Evolutionary conservation across 139 green algal species (phyloP), one percentile per base, ranked within the genome.

Genomic region (Coccomyxa sp.): DNA sequence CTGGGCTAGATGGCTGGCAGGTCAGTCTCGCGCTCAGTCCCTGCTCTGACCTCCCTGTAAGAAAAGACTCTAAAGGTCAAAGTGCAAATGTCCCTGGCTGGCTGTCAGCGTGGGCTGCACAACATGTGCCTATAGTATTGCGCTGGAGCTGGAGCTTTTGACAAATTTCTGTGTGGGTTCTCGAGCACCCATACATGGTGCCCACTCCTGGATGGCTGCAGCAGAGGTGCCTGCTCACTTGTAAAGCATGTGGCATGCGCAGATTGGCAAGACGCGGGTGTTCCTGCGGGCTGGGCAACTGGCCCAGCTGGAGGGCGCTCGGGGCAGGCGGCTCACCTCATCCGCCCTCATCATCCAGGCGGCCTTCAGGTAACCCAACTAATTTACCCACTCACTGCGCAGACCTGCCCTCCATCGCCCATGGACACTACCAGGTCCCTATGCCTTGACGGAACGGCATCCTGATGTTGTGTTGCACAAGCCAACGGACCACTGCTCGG

Each of bases 201-300:
- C n/a, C n/a, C n/a, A n/a, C n/a, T n/a, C 33, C 41, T 87, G 55
- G 68, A 81, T 36, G 83, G 80, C 22, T 93, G 83, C n/a, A n/a
- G n/a, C n/a, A n/a, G n/a, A n/a, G n/a, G n/a, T n/a, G 50, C 27
- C 50, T 4, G 50, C 2, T 10, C 2, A 6, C 22, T 64, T 10
- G 50, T 64, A 64, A 64, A 22, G 50, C 5, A 22, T 64, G 50
- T 64, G 22, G 4, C 27, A 22, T 22, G 50, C 50, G 79, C 90
- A 97, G 85, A 86, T 96, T 29, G 93, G 93, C 38, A 87, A 87
- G 78, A 93, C 86, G 12, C 90, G 92, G 69, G 90, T 96, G 2
- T 97, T 97, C 75, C 81, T 97, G 44, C 85, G 88, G 14, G 83
- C 83, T 6, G 88, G 88, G 36, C 88, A 91, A 79, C 84, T 89